Percentiles rank a stretch among this genome's conserved stretches.
Evolutionary conservation across 495 filamentous ascomycete genomes (phyloP).

Genomic region (Penicillium arizonense): DNA sequence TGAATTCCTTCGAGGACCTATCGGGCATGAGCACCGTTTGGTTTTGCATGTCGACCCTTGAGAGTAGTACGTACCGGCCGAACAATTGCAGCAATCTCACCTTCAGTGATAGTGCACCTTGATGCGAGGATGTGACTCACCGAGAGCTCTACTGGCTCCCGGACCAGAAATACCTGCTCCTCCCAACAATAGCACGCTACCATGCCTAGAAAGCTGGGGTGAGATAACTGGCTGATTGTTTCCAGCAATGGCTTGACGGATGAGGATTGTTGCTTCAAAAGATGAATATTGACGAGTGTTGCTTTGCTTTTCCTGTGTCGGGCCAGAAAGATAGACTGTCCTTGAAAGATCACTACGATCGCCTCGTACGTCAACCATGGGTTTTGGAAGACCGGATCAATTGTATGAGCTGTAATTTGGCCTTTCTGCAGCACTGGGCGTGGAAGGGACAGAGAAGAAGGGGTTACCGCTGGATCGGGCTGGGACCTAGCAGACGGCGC

Average conservation of each 20-base stretch:
- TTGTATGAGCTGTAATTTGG: background rate
- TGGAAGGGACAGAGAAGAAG: background rate
- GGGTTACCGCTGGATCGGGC: background rate
- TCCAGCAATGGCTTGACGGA: background rate
- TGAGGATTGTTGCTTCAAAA: background rate
- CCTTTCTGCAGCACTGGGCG: background rate
- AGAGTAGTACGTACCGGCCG: background rate
- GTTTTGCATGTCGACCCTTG: background rate
- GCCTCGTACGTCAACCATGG: background rate
- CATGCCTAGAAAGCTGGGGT: conserved; percentile 5
- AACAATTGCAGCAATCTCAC: conserved; percentile 4
- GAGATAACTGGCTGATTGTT: background rate
- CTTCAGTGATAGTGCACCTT: background rate
- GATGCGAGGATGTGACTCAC: conserved; percentile 1
- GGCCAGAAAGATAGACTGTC: background rate
- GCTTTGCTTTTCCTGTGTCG: conserved; percentile 1
- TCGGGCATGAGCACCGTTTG: background rate
- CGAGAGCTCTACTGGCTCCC: conserved; percentile 9
- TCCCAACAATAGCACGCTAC: background rate
- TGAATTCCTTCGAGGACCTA: conserved; percentile 1
- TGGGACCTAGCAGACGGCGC: background rate
- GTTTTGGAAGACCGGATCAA: background rate
- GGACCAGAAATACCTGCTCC: background rate
- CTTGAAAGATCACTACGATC: background rate
- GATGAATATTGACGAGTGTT: conserved; percentile 1